Percentiles rank a stretch among this genome's conserved stretches.
phyloP scores from a whole-genome alignment of 371 early-diverging fungal genomes.

The Choanephora cucurbitarum region DNA sequence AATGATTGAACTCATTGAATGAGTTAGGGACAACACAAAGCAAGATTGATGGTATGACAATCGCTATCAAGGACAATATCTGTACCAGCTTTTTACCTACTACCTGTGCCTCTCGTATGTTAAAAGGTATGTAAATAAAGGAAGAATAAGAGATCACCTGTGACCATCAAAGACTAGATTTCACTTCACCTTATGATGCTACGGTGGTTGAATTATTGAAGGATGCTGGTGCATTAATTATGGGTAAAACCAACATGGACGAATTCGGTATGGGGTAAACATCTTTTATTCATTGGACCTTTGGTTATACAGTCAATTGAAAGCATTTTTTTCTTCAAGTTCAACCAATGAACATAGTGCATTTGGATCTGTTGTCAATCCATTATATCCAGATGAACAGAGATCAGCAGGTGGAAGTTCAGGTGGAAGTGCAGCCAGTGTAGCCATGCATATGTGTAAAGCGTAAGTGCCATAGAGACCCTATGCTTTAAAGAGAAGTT shows the following conservation, averaged over 20 bases:
- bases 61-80: constrained; percentile 79
- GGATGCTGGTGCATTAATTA: constrained; percentile 68
- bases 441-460: constrained; percentile 74
- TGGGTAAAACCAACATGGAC: constrained; percentile 94
- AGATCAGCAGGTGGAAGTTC: constrained; percentile 90
- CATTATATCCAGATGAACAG: constrained; percentile 24
- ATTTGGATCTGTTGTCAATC: constrained; percentile 57
- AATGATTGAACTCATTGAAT: no score
- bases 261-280: constrained; percentile 97
- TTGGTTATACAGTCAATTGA: no score
- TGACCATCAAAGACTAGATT: constrained; percentile 50
- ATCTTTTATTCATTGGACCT: background rate
- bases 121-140: constrained; percentile 52
- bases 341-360: constrained; percentile 57
- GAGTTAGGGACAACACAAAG: constrained; percentile 25
- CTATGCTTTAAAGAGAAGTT: no score
- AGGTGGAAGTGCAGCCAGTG: constrained; percentile 93
- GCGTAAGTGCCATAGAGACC: constrained; percentile 55
- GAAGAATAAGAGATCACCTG: background rate
- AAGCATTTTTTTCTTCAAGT: constrained; percentile 19
- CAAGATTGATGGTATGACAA: constrained; percentile 58
- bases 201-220: constrained; percentile 69
- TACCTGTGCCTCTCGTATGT: constrained; percentile 70
- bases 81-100: constrained; percentile 62
- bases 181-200: constrained; percentile 76